Percentiles rank a stretch among this genome's conserved stretches.
phyloP scores from a whole-genome alignment of 495 filamentous ascomycete species.

The Jackrogersella minutella region DNA sequence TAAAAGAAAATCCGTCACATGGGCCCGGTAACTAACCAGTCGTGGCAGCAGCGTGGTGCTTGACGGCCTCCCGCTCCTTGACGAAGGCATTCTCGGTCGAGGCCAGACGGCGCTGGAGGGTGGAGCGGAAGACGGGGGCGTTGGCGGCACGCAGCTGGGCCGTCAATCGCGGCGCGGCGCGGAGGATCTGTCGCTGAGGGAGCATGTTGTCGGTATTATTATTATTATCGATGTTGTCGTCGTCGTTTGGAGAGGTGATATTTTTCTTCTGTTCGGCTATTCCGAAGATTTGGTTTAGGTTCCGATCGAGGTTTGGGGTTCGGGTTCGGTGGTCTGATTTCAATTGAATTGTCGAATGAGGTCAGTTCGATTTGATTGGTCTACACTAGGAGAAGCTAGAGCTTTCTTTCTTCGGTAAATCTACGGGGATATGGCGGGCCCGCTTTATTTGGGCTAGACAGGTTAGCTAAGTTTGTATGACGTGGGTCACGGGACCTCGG shows the following conservation, averaged over 20 bases:
- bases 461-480: conserved; percentile 3
- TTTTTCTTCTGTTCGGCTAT: conserved; percentile 16
- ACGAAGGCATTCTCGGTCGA: conserved; percentile 88
- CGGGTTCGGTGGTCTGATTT: conserved; percentile 35
- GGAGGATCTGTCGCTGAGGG: conserved; percentile 66
- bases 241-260: conserved; percentile 37
- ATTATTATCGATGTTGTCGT: background rate
- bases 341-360: conserved; percentile 42
- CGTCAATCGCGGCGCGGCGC: conserved; percentile 65
- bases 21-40: conserved; percentile 65
- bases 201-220: conserved; percentile 60
- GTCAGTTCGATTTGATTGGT: conserved; percentile 40
- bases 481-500: conserved; percentile 44
- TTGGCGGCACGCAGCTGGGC: conserved; percentile 58
- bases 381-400: conserved; percentile 7
- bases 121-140: conserved; percentile 61
- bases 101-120: conserved; percentile 73
- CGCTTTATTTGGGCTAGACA: background rate
- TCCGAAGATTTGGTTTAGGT: conserved; percentile 10
- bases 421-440: conserved; percentile 33
- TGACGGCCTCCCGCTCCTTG: conserved; percentile 81
- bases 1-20: background rate
- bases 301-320: conserved; percentile 20
- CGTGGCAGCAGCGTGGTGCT: conserved; percentile 82
- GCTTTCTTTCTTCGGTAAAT: conserved; percentile 41